Evolutionary conservation across 2,329 filamentous ascomycete genomes (phyloP).

Genomic region (Monosporascus ibericus): DNA sequence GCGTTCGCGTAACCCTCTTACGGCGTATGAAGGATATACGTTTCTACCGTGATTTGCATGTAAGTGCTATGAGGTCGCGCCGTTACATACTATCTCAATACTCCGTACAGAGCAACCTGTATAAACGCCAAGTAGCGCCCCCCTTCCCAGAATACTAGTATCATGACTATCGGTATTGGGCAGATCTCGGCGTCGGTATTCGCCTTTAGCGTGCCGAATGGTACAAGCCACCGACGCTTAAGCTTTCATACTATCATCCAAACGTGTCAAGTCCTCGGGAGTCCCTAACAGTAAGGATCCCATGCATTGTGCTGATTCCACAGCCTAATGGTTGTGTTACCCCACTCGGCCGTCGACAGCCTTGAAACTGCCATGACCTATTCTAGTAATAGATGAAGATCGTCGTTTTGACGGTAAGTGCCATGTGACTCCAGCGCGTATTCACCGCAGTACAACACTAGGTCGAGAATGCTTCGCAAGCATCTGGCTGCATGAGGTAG

Average conservation of each 20-base stretch:
- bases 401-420: neutral
- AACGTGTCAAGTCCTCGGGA: neutral
- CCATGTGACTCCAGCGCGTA: constrained; percentile 11
- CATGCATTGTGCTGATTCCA: neutral
- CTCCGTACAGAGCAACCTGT: no score
- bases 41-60: no score
- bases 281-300: neutral
- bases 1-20: no score
- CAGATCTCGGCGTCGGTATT: neutral
- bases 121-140: no score
- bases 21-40: no score
- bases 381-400: neutral
- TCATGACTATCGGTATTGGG: no score
- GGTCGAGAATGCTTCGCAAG: neutral
- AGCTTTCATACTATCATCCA: neutral
- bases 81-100: no score
- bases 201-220: neutral
- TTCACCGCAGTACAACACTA: neutral
- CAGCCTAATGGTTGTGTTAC: neutral
- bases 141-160: no score
- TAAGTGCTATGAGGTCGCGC: no score
- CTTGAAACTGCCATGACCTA: neutral
- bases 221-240: neutral
- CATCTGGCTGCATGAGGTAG: neutral
- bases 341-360: neutral